Evolutionary conservation across 192 early-diverging fungal genomes (phyloP), one percentile per base, ranked within the genome.

Genomic region (Rhizoclosmatium globosum): DNA sequence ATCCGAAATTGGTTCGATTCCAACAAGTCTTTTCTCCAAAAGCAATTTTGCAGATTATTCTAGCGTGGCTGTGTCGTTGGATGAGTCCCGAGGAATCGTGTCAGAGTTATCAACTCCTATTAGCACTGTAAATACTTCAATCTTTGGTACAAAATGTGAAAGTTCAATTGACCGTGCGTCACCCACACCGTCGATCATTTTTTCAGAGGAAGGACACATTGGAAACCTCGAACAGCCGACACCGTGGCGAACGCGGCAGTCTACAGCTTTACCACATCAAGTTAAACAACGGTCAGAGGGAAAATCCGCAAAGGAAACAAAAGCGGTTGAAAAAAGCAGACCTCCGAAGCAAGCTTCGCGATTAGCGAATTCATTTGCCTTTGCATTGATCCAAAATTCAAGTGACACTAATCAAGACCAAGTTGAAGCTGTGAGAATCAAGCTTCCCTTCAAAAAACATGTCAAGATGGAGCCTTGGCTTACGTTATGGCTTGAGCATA

Each of bases 361-460:
- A 64, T 23, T 39, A 21, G 50, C 50, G 17, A 13, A 7, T 7
- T 53, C 50, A 31, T 64, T 41, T 2, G 21, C 62, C 13, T 64
- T 64, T 38, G 62, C 23, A 38, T 64, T 64, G 31, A 31, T 31
- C 31, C 31, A 31, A 31, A 31, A 31, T 31, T 31, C 31, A 31
- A 31, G 31, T 31, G 31, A 31, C 21, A 39, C 62, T 23, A 23
- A 64, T 64, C 19, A 64, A 13, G 62, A 64, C 1, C 38, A 68
- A 46, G 15, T 13, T 17, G 19, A 39, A 68, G 67, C 67, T 4
- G 44, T 46, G 44, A 21, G 67, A 19, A 68, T 68, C 44, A 68
- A 68, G 45, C 45, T 68, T 9, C 67, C 67, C 15, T 68, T 68
- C 44, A 68, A 68, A 47, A 68, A 68, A 13, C 67, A 68, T 46